Evolutionary conservation across 1,284 basidiomycete species (phyloP).

Genomic region (Sparassis latifolia): DNA sequence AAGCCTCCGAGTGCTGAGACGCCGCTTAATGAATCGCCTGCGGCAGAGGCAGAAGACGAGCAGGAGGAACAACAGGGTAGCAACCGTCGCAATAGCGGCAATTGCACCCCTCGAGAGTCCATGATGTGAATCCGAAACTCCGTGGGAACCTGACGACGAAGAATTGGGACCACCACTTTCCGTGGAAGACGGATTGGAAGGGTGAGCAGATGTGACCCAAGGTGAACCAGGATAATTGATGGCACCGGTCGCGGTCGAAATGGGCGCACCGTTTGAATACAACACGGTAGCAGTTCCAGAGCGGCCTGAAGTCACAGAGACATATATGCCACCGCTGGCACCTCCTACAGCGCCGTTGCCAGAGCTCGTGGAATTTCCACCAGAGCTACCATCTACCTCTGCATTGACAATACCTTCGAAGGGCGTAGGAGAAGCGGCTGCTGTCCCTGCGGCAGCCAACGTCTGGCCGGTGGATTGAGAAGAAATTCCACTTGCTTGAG

Average conservation of each 20-base stretch:
- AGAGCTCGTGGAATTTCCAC: too few relatives aligned
- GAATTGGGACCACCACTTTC: not conserved
- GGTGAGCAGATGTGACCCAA: too few relatives aligned
- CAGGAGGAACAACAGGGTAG: constrained; percentile 7
- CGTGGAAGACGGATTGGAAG: too few relatives aligned
- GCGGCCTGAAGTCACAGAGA: not conserved
- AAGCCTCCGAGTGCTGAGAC: constrained; percentile 16
- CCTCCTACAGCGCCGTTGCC: too few relatives aligned
- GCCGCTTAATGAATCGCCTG: constrained; percentile 13
- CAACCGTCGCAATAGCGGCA: constrained; percentile 11
- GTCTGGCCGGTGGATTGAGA: not conserved
- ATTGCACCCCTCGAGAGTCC: constrained; percentile 11
- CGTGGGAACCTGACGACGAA: not conserved
- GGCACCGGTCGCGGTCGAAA: not conserved
- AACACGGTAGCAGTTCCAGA: not conserved
- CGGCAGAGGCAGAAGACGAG: constrained; percentile 13
- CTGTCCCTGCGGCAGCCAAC: not conserved
- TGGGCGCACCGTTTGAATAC: not conserved
- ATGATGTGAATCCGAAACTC: not conserved
- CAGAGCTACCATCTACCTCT: too few relatives aligned
- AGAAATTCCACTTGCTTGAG: not conserved
- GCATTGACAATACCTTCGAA: too few relatives aligned
- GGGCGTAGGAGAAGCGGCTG: not conserved
- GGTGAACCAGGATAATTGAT: too few relatives aligned
- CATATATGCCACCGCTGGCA: too few relatives aligned